phyloP scores from a whole-genome alignment of 202 grass and related monocot species.

The Dendrocalamus latiflorus region DNA sequence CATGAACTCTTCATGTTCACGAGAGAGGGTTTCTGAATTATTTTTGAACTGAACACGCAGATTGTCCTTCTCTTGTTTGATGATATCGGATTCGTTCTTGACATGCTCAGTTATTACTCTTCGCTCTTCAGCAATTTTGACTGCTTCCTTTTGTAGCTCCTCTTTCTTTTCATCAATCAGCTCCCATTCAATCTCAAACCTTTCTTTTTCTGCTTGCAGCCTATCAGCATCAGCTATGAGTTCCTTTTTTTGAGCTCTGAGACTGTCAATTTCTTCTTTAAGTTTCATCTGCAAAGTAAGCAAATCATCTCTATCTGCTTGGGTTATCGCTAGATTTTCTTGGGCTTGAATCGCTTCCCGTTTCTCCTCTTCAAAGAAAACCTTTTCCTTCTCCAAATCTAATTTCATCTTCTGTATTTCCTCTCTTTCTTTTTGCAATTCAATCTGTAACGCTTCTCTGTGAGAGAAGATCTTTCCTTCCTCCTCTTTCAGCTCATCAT shows the following conservation, averaged over 20 bases:
- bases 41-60: slow-evolving; percentile 58
- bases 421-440: slow-evolving; percentile 54
- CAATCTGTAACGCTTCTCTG: slow-evolving; percentile 21
- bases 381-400: slow-evolving; percentile 64
- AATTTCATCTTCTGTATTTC: slow-evolving; percentile 55
- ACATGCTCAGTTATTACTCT: slow-evolving; percentile 46
- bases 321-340: slow-evolving; percentile 59
- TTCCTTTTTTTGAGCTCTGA: slow-evolving; percentile 69
- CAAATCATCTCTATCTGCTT: slow-evolving; percentile 67
- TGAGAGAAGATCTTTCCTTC: slow-evolving; percentile 38
- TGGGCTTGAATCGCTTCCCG: slow-evolving; percentile 44
- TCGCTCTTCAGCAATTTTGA: slow-evolving; percentile 59
- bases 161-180: slow-evolving; percentile 83
- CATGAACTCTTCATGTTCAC: slow-evolving; percentile 75
- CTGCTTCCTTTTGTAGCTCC: slow-evolving; percentile 62
- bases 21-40: slow-evolving; percentile 60
- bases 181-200: slow-evolving; percentile 94
- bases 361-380: slow-evolving; percentile 63
- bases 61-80: slow-evolving; percentile 75
- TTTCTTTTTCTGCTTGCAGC: slow-evolving; percentile 82
- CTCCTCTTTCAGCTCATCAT: slow-evolving; percentile 45
- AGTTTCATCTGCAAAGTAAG: slow-evolving; percentile 64
- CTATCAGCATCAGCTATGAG: slow-evolving; percentile 67
- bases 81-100: slow-evolving; percentile 58
- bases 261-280: slow-evolving; percentile 90